Conservation (phyloP, 1,284 basidiomycete genomes). For the Chalciporus sp. region DNA sequence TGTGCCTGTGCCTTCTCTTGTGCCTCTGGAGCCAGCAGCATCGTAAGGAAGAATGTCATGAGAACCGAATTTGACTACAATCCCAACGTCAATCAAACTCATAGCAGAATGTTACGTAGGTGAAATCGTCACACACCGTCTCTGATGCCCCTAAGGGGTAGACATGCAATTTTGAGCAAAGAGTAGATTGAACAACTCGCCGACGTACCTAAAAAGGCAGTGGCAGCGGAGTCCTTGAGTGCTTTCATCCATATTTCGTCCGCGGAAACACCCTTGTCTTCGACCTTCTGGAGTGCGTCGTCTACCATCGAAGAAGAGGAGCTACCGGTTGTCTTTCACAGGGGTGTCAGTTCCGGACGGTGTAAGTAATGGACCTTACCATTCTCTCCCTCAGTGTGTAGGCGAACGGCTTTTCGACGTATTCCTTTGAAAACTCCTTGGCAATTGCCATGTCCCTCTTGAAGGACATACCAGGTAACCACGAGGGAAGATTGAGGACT, state of each 20-base stretch:
- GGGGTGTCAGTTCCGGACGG: too few relatives aligned
- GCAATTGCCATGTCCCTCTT: not conserved
- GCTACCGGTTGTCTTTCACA: not conserved
- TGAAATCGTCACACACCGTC: too few relatives aligned
- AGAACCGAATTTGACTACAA: too few relatives aligned
- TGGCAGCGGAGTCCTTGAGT: slow-evolving; percentile 8
- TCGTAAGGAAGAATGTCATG: too few relatives aligned
- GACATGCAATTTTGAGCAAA: too few relatives aligned
- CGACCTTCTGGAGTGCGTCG: not conserved
- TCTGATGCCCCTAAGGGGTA: too few relatives aligned
- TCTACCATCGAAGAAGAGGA: not conserved
- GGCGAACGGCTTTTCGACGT: slow-evolving; percentile 10
- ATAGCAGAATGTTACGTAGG: too few relatives aligned
- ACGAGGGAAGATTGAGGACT: slow-evolving; percentile 11
- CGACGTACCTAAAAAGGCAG: slow-evolving; percentile 1
- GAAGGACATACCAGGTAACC: slow-evolving; percentile 19
- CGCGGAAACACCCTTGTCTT: not conserved
- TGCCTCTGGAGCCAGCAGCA: too few relatives aligned
- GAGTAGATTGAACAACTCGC: too few relatives aligned
- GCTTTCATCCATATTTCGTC: not conserved
- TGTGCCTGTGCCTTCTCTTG: too few relatives aligned
- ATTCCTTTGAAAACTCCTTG: not conserved
- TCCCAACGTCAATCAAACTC: too few relatives aligned
- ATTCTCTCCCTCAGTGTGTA: not conserved
- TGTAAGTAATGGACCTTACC: not conserved